Evolutionary conservation across 345 rosid species (phyloP).

Genomic region (Physaria fendleri): DNA sequence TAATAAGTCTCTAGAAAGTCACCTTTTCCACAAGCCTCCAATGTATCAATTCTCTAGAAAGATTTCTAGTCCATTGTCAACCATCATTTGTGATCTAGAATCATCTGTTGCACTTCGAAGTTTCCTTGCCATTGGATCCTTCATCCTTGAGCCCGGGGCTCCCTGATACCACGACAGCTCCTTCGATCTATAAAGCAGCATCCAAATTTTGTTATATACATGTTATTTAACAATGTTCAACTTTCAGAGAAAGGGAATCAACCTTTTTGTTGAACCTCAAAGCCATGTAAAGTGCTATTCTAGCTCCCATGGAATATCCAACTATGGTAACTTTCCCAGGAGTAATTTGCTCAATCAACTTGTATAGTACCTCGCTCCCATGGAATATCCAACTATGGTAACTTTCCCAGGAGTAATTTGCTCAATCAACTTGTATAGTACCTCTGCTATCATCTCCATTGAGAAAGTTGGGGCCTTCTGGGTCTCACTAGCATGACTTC

Average conservation of each 20-base stretch:
- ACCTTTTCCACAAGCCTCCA: conserved; percentile 83
- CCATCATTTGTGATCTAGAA: conserved; percentile 46
- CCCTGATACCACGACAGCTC: conserved; percentile 79
- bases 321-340: conserved; percentile 55
- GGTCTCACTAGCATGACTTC: conserved; percentile 23
- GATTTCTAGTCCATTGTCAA: conserved; percentile 48
- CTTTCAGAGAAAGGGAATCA: neutral
- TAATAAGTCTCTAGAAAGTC: conserved; percentile 8
- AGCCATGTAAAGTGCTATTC: conserved; percentile 83
- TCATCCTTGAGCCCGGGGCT: conserved; percentile 68
- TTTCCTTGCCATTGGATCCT: conserved; percentile 47
- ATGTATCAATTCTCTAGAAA: conserved; percentile 71
- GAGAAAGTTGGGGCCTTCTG: conserved; percentile 38
- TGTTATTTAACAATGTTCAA: conserved; percentile 2
- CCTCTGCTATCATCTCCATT: conserved; percentile 44
- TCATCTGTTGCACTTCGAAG: conserved; percentile 70
- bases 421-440: conserved; percentile 41
- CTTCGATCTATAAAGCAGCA: conserved; percentile 41
- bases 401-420: conserved; percentile 49
- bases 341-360: conserved; percentile 45
- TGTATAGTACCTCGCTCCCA: conserved; percentile 58
- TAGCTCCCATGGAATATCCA: conserved; percentile 94
- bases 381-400: conserved; percentile 75
- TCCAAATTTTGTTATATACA: neutral
- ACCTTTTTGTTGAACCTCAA: conserved; percentile 58